Conservation (phyloP, 768 basidiomycete species). For the Mrakia gelida region DNA sequence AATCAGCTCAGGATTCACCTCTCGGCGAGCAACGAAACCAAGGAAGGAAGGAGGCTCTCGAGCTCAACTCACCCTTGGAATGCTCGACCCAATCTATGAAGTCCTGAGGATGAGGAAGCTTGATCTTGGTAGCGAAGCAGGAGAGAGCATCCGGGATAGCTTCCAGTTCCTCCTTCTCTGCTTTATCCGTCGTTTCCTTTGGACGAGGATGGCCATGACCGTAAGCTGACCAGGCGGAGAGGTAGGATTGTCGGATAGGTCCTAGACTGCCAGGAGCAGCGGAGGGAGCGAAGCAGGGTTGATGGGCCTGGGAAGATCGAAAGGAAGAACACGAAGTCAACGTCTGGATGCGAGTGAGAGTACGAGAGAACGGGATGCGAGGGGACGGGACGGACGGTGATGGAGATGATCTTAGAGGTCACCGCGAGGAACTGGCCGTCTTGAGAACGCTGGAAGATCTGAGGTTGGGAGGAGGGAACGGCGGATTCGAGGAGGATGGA, state of each 20-base stretch:
- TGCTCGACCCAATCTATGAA: not conserved
- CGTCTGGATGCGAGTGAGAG: not conserved
- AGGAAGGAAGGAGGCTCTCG: not conserved
- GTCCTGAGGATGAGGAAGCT: not conserved
- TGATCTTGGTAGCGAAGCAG: not conserved
- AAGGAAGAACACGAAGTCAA: too few species aligned
- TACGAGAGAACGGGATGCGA: not conserved
- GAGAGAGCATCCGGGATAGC: not conserved
- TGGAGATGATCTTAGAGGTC: not conserved
- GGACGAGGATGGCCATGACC: not conserved
- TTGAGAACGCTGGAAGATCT: slow-evolving; percentile 12
- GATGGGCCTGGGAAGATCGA: too few species aligned
- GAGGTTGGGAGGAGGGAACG: not conserved
- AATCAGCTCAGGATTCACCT: not conserved
- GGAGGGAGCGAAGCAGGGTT: too few species aligned
- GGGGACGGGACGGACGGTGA: not conserved
- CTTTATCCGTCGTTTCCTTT: not conserved
- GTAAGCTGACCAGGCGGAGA: too few species aligned
- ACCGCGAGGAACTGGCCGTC: slow-evolving; percentile 20
- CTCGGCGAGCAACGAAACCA: not conserved
- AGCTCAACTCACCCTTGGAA: not conserved
- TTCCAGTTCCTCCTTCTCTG: not conserved
- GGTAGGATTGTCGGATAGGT: too few species aligned
- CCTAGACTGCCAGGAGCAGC: too few species aligned
- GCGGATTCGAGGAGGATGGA: not conserved